Base-by-base conservation (phyloP, 805 yeast species). In the Teunomyces tritomae region DNA sequence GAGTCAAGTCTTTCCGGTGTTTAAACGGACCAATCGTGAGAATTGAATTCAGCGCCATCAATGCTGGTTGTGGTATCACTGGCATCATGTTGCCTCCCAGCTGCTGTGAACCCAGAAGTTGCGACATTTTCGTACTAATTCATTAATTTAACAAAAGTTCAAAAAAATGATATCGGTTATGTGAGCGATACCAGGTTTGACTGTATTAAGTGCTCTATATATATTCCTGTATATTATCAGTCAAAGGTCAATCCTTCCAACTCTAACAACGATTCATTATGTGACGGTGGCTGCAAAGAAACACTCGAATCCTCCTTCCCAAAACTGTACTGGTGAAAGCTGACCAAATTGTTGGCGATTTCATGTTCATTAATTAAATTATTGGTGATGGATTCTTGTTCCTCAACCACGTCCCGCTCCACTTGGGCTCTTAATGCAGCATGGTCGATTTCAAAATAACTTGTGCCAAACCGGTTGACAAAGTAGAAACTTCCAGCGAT, bases 401-500 rank as follows among this genome's bases (percentile, higher is more conserved):
- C 62, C 7, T 46, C 37, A 2, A 58, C 34, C 8, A 62, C 45
- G 5, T 54, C 54, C 16, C 44, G 28, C 39, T 47, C 43, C 9
- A 61, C 53, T 13, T 48, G 24, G 11, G 34, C 43, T 10, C 45
- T 42, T 20, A 55, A 36, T 8, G 36, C 45, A 8, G 48, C 49
- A 7, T 51, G 51, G 28, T 49, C 55, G 14, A 54, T 54, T 7
- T 48, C 50, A 4, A 43, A 47, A 7, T 28, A 40, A 4, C 11
- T 46, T 3, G 35, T 51, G 8, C 27, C 36, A 42, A 61, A 63
- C 34, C 58, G 63, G 53, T 87, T 87, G 39, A 71, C 61, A 57
- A 78, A 87, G 62, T 82, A 88, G 44, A 78, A 76, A 3, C 82
- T 74, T 0, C 94, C 95, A 43, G 82, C 76, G 1, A 84, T 70